These are phyloP conservation scores for Nicotiana benthamiana DNA, from an alignment of 257 asterid species.

Conservation along the genomic window DNA sequence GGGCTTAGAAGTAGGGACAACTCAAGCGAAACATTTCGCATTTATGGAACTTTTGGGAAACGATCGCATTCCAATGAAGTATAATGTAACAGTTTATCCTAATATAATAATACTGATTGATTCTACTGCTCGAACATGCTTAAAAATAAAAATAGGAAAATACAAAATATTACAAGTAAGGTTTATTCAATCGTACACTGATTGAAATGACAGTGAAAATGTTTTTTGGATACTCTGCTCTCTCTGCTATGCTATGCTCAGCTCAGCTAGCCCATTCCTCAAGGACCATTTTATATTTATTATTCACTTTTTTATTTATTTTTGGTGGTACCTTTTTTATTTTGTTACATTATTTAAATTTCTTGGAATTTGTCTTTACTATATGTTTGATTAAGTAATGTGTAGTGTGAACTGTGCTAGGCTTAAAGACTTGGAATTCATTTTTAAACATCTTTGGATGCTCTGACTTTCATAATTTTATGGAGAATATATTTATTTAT, in stretches of 20 bases:
- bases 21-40: no score
- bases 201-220: constrained; percentile 6
- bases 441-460: constrained; percentile 4
- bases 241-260: neutral
- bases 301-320: neutral
- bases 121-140: no score
- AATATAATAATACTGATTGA: no score
- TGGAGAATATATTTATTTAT: neutral
- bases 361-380: neutral
- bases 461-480: constrained; percentile 1
- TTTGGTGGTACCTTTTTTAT: neutral
- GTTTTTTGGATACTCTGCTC: neutral
- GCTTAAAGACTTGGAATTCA: neutral
- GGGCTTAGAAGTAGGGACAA: no score
- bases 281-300: neutral
- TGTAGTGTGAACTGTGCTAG: neutral
- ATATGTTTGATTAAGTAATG: neutral
- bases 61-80: no score
- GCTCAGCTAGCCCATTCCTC: constrained; percentile 13
- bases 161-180: neutral
- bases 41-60: no score
- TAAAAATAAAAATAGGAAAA: neutral
- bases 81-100: no score
- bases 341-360: neutral
- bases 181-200: constrained; percentile 4